Percentiles rank a stretch among this genome's conserved stretches.
These are phyloP conservation scores for Rossbeevera mucosa DNA, from an alignment of 768 basidiomycete genomes.

Conservation along the genomic window DNA sequence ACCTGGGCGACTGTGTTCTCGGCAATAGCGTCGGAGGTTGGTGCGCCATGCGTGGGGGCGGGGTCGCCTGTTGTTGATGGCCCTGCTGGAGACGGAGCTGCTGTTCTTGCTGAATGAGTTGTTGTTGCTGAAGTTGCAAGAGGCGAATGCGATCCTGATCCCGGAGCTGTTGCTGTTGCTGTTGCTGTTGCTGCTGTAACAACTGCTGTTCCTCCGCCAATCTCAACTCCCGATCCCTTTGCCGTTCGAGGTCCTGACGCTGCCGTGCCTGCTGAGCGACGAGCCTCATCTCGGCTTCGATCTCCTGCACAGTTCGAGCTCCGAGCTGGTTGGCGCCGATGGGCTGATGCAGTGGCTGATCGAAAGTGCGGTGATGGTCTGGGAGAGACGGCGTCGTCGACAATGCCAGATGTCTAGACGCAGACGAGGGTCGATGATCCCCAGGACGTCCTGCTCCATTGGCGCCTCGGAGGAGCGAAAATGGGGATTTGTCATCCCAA, in stretches of 20 bases:
- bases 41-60: constrained; percentile 66
- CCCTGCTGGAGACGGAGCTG: constrained; percentile 37
- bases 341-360: constrained; percentile 36
- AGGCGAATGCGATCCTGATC: constrained; percentile 38
- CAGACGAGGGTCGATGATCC: constrained; percentile 28
- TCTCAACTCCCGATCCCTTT: constrained; percentile 42
- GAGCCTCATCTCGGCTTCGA: constrained; percentile 80
- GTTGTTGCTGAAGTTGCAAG: constrained; percentile 44
- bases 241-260: constrained; percentile 40
- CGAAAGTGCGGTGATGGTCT: constrained; percentile 32
- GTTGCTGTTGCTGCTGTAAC: constrained; percentile 38
- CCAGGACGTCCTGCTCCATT: constrained; percentile 46
- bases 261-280: constrained; percentile 46
- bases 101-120: constrained; percentile 31
- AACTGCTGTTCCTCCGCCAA: constrained; percentile 33
- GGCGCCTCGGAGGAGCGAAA: constrained; percentile 57
- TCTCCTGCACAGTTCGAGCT: constrained; percentile 69
- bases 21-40: constrained; percentile 34
- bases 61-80: constrained; percentile 41
- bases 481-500: constrained; percentile 79
- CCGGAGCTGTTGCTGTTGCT: constrained; percentile 34
- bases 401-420: constrained; percentile 21
- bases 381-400: constrained; percentile 22
- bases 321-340: constrained; percentile 33
- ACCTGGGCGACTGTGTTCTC: constrained; percentile 72